Conservation (phyloP, 441 rosid species). For the Gossypium gossypioides region DNA sequence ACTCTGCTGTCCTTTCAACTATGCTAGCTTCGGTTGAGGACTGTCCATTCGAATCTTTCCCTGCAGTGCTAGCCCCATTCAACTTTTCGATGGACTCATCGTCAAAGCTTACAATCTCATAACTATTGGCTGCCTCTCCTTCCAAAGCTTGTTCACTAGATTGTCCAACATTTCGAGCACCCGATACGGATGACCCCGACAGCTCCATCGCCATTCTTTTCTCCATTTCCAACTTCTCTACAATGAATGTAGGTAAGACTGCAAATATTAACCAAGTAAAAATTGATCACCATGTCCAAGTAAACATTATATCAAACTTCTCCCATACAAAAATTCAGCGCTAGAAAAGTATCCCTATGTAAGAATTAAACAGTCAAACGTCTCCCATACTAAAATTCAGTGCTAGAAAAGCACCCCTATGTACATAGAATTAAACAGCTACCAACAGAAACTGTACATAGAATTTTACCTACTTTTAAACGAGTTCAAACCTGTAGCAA, state of each 20-base stretch:
- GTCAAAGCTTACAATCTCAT: neutral
- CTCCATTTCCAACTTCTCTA: slow-evolving; percentile 4
- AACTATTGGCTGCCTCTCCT: slow-evolving; percentile 1
- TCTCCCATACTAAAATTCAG: neutral
- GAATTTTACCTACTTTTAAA: neutral
- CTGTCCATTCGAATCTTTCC: slow-evolving; percentile 7
- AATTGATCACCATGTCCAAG: neutral
- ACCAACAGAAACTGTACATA: neutral
- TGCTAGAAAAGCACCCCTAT: neutral
- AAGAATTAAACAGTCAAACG: neutral
- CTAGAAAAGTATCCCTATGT: neutral
- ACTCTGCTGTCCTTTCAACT: slow-evolving; percentile 67
- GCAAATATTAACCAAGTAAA: slow-evolving; percentile 3
- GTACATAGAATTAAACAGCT: neutral
- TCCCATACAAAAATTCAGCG: neutral
- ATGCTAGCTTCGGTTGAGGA: slow-evolving; percentile 36
- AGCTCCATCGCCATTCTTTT: neutral
- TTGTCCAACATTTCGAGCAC: slow-evolving; percentile 15
- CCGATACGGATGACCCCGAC: neutral
- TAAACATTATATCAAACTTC: neutral
- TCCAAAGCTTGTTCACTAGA: neutral
- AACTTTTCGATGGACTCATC: slow-evolving; percentile 14
- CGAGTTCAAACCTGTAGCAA: neutral
- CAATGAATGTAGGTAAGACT: neutral
- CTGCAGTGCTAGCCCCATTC: neutral